Evolutionary conservation across 2,329 filamentous ascomycete species (phyloP).

Genomic region (Seiridium cupressi): DNA sequence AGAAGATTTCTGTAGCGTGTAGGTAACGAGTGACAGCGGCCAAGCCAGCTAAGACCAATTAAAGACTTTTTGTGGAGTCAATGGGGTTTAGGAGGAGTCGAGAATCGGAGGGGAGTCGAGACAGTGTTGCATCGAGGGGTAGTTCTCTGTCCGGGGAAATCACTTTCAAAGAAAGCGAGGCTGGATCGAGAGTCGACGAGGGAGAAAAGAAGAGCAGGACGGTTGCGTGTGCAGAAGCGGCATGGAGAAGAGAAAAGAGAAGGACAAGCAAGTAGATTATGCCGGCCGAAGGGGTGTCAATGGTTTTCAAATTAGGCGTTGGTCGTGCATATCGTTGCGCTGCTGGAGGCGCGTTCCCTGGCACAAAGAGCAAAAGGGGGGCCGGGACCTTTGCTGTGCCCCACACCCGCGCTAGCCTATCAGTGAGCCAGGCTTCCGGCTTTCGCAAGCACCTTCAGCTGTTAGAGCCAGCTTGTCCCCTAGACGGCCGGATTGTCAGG

Average conservation of each 20-base stretch:
- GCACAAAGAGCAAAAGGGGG: not conserved
- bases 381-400: not conserved
- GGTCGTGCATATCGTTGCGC: not conserved
- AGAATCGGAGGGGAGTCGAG: not conserved
- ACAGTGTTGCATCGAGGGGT: not conserved
- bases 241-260: not conserved
- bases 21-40: slow-evolving; percentile 20
- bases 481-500: not conserved
- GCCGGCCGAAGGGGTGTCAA: not conserved
- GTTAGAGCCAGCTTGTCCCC: not conserved
- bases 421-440: not conserved
- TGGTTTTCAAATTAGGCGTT: slow-evolving; percentile 2
- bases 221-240: not conserved
- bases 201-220: not conserved
- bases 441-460: no score
- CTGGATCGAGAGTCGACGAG: not conserved
- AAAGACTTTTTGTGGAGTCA: slow-evolving; percentile 10
- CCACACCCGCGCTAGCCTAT: not conserved
- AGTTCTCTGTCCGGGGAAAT: not conserved
- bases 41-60: slow-evolving; percentile 25
- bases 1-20: not conserved
- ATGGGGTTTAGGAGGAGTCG: not conserved
- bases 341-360: not conserved
- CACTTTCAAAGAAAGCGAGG: not conserved
- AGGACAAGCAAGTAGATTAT: slow-evolving; percentile 2